Percentiles rank a stretch among this genome's conserved stretches.
phyloP scores from a whole-genome alignment of 2,329 filamentous ascomycete genomes.

The Epichloe brachyelytri region DNA sequence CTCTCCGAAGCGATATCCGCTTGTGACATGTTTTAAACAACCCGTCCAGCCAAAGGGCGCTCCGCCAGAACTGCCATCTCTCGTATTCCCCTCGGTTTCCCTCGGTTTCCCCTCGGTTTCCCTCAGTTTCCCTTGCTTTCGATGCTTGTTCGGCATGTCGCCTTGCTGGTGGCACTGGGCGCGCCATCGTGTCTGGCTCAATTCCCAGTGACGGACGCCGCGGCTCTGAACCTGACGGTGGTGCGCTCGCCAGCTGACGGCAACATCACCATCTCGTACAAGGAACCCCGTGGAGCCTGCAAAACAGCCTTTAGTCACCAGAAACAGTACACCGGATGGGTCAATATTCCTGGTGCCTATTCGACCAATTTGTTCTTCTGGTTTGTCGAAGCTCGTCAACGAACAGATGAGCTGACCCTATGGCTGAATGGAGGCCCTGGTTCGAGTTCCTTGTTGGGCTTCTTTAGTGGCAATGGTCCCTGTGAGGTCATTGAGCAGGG shows the following conservation, averaged over 20 bases:
- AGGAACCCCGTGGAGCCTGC: conserved; percentile 46
- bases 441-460: conserved; percentile 48
- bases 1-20: not conserved
- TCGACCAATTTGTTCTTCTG: conserved; percentile 39
- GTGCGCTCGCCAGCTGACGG: conserved; percentile 49
- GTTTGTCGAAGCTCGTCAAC: conserved; percentile 33
- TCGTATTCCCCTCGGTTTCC: not conserved
- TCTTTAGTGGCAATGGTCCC: conserved; percentile 48
- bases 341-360: conserved; percentile 44
- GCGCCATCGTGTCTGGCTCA: conserved; percentile 16
- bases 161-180: conserved; percentile 7
- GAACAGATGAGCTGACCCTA: conserved; percentile 34
- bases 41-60: not conserved
- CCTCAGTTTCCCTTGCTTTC: not conserved
- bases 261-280: conserved; percentile 56
- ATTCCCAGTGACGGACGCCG: conserved; percentile 19
- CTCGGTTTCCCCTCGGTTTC: not conserved
- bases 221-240: conserved; percentile 34
- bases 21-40: conserved; percentile 3
- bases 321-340: conserved; percentile 60
- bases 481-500: conserved; percentile 36
- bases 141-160: conserved; percentile 10
- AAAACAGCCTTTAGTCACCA: conserved; percentile 51
- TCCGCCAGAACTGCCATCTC: not conserved
- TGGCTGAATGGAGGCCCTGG: conserved; percentile 59